Evolutionary conservation across 257 asterid genomes (phyloP), one percentile per base, ranked within the genome.

Genomic region (Gentiana macrophylla): DNA sequence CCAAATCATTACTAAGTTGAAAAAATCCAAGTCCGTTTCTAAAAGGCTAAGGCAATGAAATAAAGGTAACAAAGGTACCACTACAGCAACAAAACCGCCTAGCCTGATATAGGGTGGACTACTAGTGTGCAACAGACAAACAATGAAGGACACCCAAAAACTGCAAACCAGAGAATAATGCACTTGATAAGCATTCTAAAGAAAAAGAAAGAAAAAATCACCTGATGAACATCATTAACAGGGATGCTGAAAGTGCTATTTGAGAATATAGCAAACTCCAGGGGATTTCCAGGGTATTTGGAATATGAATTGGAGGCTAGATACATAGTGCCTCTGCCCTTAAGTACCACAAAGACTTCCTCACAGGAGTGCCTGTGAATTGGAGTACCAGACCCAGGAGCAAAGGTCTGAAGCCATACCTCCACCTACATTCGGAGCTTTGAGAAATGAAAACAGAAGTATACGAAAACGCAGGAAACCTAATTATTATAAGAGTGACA

Each of bases 291-390:
- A 0, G 97, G 98, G 62, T 76, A 72, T 32, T 74, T 87, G 52
- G 70, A 58, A 67, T 84, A 80, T 4, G 94, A 77, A 67, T 71
- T 67, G 0, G 87, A 68, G 52, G 95, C 88, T 55, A 91, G 79
- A 75, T 77, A 87, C 33, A 91, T 79, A 35, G 85, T 84, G 54
- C 95, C 97, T 67, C 77, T 82, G 72, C 98, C 98, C 64, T 83
- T 87, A 13, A 91, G 64, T 57, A 91, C 95, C 37, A 91, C 73
- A 63, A 84, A 83, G 2, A 87, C 76, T 69, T 87, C 90, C 74
- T 91, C 98, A 58, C 98, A 84, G 0, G 98, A 91, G 72, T 91
- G 98, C 72, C 96, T 75, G 51, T 91, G 96, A 64, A 91, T 91
- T 8, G 98, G 90, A 12, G 95, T 91, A 37, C 62, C 67, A 50